These are phyloP conservation scores for Apiosordaria backusii DNA, from an alignment of 495 filamentous ascomycete species.

Conservation along the genomic window DNA sequence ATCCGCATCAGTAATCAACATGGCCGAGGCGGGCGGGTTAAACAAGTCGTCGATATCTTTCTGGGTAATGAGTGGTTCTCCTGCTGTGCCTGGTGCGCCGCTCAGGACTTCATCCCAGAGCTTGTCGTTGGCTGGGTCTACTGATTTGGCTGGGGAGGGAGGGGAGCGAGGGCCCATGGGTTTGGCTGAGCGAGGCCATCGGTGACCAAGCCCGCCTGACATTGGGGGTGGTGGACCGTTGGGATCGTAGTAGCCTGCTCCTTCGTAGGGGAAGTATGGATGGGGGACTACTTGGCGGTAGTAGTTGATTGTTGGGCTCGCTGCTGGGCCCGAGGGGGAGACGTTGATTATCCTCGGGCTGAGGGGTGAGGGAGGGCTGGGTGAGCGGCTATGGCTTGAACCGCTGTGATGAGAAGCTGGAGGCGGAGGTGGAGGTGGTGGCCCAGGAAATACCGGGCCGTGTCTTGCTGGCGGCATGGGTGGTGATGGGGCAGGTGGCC, in stretches of 20 bases:
- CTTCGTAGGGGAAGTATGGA: neutral
- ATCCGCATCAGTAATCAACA: constrained; percentile 1
- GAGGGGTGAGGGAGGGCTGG: neutral
- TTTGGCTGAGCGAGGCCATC: neutral
- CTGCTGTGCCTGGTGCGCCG: neutral
- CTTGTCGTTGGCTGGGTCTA: neutral
- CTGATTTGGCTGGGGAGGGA: neutral
- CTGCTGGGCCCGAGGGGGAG: neutral
- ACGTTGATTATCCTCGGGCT: neutral
- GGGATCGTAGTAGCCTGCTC: neutral
- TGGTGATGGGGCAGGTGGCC: neutral
- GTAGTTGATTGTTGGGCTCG: neutral
- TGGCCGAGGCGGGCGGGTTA: neutral
- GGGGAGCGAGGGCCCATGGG: neutral
- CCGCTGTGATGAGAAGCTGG: neutral
- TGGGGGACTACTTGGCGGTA: neutral
- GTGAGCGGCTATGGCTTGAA: neutral
- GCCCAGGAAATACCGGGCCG: neutral
- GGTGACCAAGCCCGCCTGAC: neutral
- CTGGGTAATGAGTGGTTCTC: neutral
- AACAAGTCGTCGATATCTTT: neutral
- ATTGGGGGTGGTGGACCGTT: neutral
- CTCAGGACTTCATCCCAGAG: neutral
- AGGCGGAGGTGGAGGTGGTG: neutral
- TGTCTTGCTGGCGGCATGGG: neutral